Evolutionary conservation across 2,329 filamentous ascomycete genomes (phyloP), one percentile per base, ranked within the genome.

Genomic region (Blastomyces gilchristii): DNA sequence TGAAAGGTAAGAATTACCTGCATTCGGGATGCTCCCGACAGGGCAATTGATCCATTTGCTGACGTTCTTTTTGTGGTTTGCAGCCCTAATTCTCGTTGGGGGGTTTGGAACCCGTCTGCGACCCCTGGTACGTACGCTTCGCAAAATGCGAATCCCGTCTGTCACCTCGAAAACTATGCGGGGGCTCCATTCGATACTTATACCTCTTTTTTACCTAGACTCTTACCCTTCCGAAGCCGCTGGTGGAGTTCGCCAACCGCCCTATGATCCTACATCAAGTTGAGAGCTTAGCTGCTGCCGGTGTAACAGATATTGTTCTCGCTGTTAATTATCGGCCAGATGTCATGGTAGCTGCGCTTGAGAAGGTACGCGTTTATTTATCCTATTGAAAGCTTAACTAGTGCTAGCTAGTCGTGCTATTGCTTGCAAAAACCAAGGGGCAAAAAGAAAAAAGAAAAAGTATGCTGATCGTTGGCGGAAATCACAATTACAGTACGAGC

Each of bases 241-340:
- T 99, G 70, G 94, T 99, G 73, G 93, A 99, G 81, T 99, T 99
- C 74, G 91, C 86, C 75, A 99, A 99, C 85, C 93, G 94, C 81
- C 94, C 92, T 76, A 99, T 99, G 93, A 97, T 99, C 78, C 84
- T 95, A 73, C 93, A 97, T 80, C 93, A 99, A 80, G 90, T 99
- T 71, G 91, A 97, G 81, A 91, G 91, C 69, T 85, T 99, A 69
- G 93, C 94, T 70, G 88, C 87, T 65, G 93, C 91, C 64, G 93
- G 93, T 76, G 94, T 97, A 68, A 97, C 91, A 66, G 92, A 97
- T 80, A 96, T 99, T 73, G 93, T 99, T 63, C 86, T 99, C 64
- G 93, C 94, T 66, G 94, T 99, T 78, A 99, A 99, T 85, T 99
- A 99, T 83, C 87, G 93, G 69, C 93, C 93, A 52, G 94, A 99